Evolutionary conservation across 1,139 yeast genomes (phyloP).

Genomic region (Scheffersomyces stambukii): DNA sequence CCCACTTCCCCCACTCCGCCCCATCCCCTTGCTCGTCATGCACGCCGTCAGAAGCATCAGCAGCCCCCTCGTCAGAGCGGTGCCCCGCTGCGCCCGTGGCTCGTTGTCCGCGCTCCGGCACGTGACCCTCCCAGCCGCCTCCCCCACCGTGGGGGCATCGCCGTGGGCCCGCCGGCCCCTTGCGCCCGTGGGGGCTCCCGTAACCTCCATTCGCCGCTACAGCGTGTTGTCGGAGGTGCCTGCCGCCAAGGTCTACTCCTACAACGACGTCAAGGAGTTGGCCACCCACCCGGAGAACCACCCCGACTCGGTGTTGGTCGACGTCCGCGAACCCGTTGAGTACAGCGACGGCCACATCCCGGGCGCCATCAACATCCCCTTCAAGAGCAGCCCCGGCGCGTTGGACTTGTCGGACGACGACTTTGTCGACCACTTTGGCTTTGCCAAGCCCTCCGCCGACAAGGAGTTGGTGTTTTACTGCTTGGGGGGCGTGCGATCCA

Average conservation of each 20-base stretch:
- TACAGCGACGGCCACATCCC: conserved; percentile 72
- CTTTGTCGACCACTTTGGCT: conserved; percentile 76
- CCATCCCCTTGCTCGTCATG: no score
- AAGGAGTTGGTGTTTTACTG: conserved; percentile 87
- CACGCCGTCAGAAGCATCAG: no score
- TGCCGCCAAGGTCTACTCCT: conserved; percentile 51
- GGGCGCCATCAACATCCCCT: conserved; percentile 80
- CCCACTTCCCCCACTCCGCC: no score
- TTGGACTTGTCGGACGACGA: conserved; percentile 74
- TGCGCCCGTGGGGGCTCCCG: background rate
- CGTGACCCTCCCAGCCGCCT: background rate
- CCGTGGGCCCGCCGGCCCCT: background rate
- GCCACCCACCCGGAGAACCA: conserved; percentile 32
- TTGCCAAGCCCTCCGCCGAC: conserved; percentile 69
- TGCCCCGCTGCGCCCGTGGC: no score
- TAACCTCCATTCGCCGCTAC: conserved; percentile 15
- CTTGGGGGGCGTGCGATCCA: conserved; percentile 86
- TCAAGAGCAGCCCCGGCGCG: conserved; percentile 93
- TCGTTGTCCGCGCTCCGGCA: background rate
- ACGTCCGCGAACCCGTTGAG: conserved; percentile 91
- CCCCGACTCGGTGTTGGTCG: conserved; percentile 58
- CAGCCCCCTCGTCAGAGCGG: no score
- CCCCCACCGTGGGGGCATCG: background rate
- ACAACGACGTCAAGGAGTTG: conserved; percentile 51
- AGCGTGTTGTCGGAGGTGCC: conserved; percentile 30